Conservation (phyloP, 2,329 filamentous ascomycete genomes). For the Penicillium sp. region DNA sequence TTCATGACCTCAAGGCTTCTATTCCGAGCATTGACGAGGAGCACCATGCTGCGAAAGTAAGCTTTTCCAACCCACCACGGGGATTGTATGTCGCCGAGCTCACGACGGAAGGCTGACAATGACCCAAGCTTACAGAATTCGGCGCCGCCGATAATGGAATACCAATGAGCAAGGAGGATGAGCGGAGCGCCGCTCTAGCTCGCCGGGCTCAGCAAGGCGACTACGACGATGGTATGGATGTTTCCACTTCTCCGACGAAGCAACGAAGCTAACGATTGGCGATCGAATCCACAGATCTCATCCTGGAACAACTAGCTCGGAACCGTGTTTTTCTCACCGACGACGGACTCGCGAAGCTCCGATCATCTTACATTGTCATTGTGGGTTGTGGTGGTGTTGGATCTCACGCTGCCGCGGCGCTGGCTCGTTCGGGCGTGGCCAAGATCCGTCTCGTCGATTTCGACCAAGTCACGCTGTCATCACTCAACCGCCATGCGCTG, state of each 20-base stretch:
- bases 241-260: not conserved
- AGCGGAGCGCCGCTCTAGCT: constrained; percentile 62
- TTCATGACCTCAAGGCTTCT: constrained; percentile 63
- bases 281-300: constrained; percentile 65
- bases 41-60: constrained; percentile 57
- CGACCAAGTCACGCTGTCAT: constrained; percentile 94
- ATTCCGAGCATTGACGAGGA: constrained; percentile 61
- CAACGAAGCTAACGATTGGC: constrained; percentile 9
- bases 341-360: constrained; percentile 77
- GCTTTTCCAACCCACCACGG: constrained; percentile 1
- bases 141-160: constrained; percentile 42
- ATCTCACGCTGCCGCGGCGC: constrained; percentile 83
- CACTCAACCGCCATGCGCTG: constrained; percentile 92
- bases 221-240: constrained; percentile 62
- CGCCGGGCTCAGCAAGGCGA: constrained; percentile 64
- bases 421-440: constrained; percentile 88
- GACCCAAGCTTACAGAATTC: constrained; percentile 55
- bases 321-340: constrained; percentile 90
- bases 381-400: constrained; percentile 95
- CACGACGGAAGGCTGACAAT: constrained; percentile 32
- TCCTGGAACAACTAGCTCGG: constrained; percentile 90
- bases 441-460: constrained; percentile 91
- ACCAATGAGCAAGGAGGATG: constrained; percentile 56
- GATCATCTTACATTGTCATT: constrained; percentile 80
- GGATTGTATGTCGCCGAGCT: constrained; percentile 17